A percentile compares a stretch with the other conserved stretches of the same genome.
These are phyloP conservation scores for Cladosporium halotolerans DNA, from an alignment of 2,329 filamentous ascomycete genomes.

Conservation along the genomic window DNA sequence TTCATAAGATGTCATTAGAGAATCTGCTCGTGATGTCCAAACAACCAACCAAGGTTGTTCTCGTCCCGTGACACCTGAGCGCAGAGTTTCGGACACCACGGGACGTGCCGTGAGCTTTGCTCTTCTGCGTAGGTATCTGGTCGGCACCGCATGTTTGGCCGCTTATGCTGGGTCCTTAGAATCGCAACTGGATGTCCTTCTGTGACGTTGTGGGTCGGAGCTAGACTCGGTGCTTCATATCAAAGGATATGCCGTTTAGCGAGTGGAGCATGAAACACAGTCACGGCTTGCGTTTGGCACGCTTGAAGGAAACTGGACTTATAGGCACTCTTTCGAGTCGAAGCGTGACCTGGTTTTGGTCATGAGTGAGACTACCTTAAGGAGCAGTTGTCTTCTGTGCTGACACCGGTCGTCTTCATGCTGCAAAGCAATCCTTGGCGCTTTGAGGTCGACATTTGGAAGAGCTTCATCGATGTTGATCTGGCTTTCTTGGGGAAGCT, in stretches of 20 bases:
- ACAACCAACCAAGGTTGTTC: too few relatives aligned
- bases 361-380: slow-evolving; percentile 41
- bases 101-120: slow-evolving; percentile 30
- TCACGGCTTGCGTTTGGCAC: slow-evolving; percentile 29
- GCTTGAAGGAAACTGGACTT: slow-evolving; percentile 25
- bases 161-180: slow-evolving; percentile 38
- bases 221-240: slow-evolving; percentile 44
- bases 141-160: slow-evolving; percentile 46
- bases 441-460: slow-evolving; percentile 47
- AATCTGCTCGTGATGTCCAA: too few relatives aligned
- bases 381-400: slow-evolving; percentile 36
- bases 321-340: slow-evolving; percentile 24
- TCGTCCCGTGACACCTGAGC: too few relatives aligned
- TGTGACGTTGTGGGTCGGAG: slow-evolving; percentile 37
- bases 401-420: slow-evolving; percentile 38
- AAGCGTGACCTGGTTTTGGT: slow-evolving; percentile 42
- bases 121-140: slow-evolving; percentile 42
- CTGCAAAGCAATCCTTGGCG: slow-evolving; percentile 46
- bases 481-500: slow-evolving; percentile 39
- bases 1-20: too few relatives aligned
- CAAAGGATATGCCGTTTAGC: slow-evolving; percentile 41
- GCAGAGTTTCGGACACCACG: too few relatives aligned
- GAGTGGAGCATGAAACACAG: slow-evolving; percentile 42
- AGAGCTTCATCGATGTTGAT: slow-evolving; percentile 46
- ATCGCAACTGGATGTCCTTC: slow-evolving; percentile 34